Evolutionary conservation across 768 basidiomycete species (phyloP), one percentile per base, ranked within the genome.

Genomic region (Hirschioporus abietinus): DNA sequence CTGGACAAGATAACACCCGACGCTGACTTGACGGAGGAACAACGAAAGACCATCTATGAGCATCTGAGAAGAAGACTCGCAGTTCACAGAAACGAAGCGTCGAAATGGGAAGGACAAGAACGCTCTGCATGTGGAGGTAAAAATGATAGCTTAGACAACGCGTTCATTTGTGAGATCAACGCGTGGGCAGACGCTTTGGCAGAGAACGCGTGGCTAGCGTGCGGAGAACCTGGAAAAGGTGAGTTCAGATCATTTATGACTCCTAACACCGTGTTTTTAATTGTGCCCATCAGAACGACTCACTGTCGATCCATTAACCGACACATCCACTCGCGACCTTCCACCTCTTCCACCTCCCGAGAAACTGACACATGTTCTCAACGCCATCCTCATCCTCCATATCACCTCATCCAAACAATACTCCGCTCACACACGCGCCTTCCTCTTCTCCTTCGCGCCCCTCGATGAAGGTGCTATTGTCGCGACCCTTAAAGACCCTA

Each of bases 361-460:
- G 24, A 72, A 81, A 65, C 67, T 86, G 64, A 66, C 75, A 61
- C 77, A 81, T 70, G 73, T 86, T 70, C 70, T 86, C 64, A 83
- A 83, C 71, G 77, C 82, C 34, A 78, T 85, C 57, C 76, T 88
- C 52, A 80, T 86, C 73, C 73, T 84, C 58, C 76, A 86, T 64
- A 76, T 86, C 69, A 82, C 84, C 12, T 71, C 77, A 27, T 73
- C 80, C 1, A 83, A 83, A 66, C 73, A 76, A 63, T 86, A 85
- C 68, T 85, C 84, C 3, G 81, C 84, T 0, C 78, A 79, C 23
- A 84, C 83, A 18, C 78, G 85, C 42, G 69, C 80, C 1, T 85
- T 86, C 71, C 72, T 86, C 4, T 73, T 74, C 24, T 70, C 71
- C 6, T 73, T 84, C 58, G 80, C 75, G 1, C 61, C 74, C 17